Base-by-base conservation (phyloP, 192 early-diverging fungal genomes). In the Dissophora globulifera region DNA sequence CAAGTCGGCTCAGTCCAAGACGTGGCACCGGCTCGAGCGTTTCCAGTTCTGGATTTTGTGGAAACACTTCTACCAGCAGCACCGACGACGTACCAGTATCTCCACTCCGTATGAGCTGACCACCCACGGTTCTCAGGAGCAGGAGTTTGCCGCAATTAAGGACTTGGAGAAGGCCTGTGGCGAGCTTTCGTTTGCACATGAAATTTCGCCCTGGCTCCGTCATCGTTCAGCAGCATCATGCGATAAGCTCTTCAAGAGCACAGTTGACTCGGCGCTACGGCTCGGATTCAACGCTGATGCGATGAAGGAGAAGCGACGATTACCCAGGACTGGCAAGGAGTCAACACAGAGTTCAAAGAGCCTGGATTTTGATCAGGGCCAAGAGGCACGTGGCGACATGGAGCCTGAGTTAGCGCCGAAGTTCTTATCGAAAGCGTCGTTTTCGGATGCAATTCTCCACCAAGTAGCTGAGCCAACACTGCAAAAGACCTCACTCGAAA, bases 21-120 rank as follows among this genome's bases (percentile, higher is more conserved):
- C 57, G 2, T 76, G 52, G 49, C 71, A 76, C 43, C 50, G 62
- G 17, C 43, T 61, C 20, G 71, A 76, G n/a, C 41, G 57, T 10
- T 40, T 55, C 19, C 57, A 76, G 25, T 76, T 66, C 26, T 76
- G 71, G 71, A 76, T 67, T 62, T n/a, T 76, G 7, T 76, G 71
- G 71, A 51, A 29, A 6, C 47, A 67, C 38, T 47, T 65, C 22
- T 52, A 41, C 19, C 62, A 33, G 25, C 40, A 47, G 16, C 26
- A 54, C 10, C 1, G 10, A 31, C 17, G n/a, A n/a, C n/a, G n/a
- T n/a, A 30, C 26, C 12, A 50, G 40, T 19, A 41, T 1, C 26
- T 8, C 3, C 43, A 11, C 16, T 11, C 2, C 26, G 23, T n/a
- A n/a, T n/a, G n/a, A n/a, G n/a, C n/a, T n/a, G n/a, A n/a, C n/a